phyloP scores from a whole-genome alignment of 768 basidiomycete genomes.

The Termitomyces sp. region DNA sequence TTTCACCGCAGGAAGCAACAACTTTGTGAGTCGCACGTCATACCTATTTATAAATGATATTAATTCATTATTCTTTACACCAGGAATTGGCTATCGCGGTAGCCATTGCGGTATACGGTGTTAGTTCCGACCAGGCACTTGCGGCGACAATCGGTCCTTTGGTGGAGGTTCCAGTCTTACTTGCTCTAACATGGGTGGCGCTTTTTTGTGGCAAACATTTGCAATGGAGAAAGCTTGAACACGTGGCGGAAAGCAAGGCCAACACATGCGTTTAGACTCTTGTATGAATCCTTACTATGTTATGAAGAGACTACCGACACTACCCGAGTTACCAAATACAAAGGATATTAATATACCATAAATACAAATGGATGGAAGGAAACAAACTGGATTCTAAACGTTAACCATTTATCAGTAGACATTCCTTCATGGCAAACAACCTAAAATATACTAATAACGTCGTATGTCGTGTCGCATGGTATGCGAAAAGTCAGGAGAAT shows the following conservation, averaged over 20 bases:
- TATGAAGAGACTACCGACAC: constrained; percentile 1
- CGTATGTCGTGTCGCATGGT: background rate
- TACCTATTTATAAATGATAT: background rate
- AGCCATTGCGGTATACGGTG: constrained; percentile 73
- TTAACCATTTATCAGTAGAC: background rate
- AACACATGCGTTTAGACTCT: background rate
- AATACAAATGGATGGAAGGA: background rate
- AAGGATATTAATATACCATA: background rate
- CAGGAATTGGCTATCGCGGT: constrained; percentile 85
- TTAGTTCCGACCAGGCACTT: constrained; percentile 73
- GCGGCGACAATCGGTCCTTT: constrained; percentile 78
- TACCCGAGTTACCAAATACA: background rate
- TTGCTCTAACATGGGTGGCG: constrained; percentile 65
- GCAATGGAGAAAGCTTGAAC: constrained; percentile 29
- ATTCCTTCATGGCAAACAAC: background rate
- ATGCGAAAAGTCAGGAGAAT: constrained; percentile 3
- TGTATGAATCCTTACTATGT: background rate
- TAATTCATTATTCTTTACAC: background rate
- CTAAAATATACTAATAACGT: background rate
- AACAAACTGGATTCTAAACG: background rate
- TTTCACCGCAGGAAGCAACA: constrained; percentile 80
- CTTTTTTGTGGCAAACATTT: constrained; percentile 40
- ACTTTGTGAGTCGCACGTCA: constrained; percentile 47
- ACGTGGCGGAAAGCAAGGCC: background rate
- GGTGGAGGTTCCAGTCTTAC: constrained; percentile 77